Evolutionary conservation across 2,329 filamentous ascomycete species (phyloP).

Genomic region (Cyphellophora europaea): DNA sequence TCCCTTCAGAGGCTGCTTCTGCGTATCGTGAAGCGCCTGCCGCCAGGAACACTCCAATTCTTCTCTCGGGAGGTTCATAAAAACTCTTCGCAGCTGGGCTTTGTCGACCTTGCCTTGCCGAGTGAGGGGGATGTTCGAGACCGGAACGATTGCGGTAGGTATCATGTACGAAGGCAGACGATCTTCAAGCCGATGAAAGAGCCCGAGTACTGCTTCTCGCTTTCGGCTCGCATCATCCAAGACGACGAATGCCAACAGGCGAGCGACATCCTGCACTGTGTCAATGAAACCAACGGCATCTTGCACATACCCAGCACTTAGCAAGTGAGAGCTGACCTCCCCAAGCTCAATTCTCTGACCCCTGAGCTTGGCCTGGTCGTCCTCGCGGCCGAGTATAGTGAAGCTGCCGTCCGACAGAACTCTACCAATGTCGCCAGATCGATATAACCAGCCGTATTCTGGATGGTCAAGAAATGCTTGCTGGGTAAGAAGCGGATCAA

Average conservation of each 20-base stretch:
- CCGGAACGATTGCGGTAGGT: conserved; percentile 62
- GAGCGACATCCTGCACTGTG: conserved; percentile 30
- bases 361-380: conserved; percentile 73
- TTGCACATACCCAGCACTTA: conserved; percentile 41
- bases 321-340: conserved; percentile 60
- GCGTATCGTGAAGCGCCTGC: conserved; percentile 22
- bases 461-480: conserved; percentile 63
- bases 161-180: conserved; percentile 68
- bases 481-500: conserved; percentile 53
- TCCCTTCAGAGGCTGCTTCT: conserved; percentile 38
- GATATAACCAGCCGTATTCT: conserved; percentile 62
- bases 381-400: conserved; percentile 61
- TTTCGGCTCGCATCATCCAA: neutral
- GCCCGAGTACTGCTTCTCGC: conserved; percentile 24
- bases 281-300: conserved; percentile 56
- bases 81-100: conserved; percentile 38
- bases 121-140: conserved; percentile 62
- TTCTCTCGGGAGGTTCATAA: conserved; percentile 36
- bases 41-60: conserved; percentile 29
- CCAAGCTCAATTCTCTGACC: conserved; percentile 71
- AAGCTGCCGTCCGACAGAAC: conserved; percentile 70
- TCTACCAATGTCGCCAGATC: conserved; percentile 72
- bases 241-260: conserved; percentile 63
- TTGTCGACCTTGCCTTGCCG: conserved; percentile 67
- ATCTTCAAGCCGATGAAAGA: conserved; percentile 48